phyloP scores from a whole-genome alignment of 257 asterid genomes.

The Scutellaria baicalensis region DNA sequence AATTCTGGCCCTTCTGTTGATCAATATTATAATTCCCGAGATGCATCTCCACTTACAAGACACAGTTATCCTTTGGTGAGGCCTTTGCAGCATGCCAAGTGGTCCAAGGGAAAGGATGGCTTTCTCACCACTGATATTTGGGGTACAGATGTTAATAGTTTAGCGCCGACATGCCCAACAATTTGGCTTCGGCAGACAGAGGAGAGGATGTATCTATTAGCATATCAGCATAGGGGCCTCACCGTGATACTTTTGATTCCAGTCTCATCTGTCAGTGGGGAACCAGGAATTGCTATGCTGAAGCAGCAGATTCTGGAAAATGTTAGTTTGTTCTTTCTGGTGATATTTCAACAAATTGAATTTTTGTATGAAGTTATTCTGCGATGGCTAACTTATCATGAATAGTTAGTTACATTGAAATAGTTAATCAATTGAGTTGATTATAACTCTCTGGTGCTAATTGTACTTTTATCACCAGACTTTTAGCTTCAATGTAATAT shows the following conservation, averaged over 20 bases:
- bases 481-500: not conserved
- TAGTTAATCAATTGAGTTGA: not conserved
- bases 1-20: conserved; percentile 37
- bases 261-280: conserved; percentile 66
- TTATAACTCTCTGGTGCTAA: not conserved
- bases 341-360: not conserved
- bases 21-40: conserved; percentile 43
- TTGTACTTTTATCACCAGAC: not conserved
- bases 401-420: not conserved
- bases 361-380: not conserved
- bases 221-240: conserved; percentile 79
- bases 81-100: conserved; percentile 80
- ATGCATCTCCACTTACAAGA: conserved; percentile 45
- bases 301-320: conserved; percentile 79
- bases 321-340: conserved; percentile 35
- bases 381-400: conserved; percentile 1
- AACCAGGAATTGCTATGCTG: conserved; percentile 66
- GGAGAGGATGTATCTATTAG: conserved; percentile 77
- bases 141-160: conserved; percentile 68
- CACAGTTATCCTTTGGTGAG: conserved; percentile 64
- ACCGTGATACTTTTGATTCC: conserved; percentile 75
- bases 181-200: conserved; percentile 70
- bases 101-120: conserved; percentile 89
- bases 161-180: conserved; percentile 48
- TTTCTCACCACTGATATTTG: conserved; percentile 82